Conservation (phyloP, 2,329 filamentous ascomycete genomes). For the Aspergillus quadricinctus region DNA sequence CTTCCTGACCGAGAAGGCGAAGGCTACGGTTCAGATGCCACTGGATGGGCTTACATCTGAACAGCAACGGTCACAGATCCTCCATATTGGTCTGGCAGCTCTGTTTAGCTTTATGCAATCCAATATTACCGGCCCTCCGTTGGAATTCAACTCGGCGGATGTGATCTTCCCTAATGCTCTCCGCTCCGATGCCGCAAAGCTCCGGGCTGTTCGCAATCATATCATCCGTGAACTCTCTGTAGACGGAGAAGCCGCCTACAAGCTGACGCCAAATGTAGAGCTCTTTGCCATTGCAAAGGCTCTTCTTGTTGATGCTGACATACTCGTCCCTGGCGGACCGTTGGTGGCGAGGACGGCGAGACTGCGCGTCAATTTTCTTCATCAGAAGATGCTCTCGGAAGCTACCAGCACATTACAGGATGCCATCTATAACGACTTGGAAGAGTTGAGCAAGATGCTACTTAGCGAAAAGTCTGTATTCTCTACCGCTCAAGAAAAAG, state of each 20-base stretch:
- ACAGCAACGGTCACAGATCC: conserved; percentile 35
- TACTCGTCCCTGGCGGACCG: conserved; percentile 42
- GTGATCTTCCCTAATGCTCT: conserved; percentile 45
- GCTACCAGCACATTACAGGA: conserved; percentile 57
- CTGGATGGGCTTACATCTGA: conserved; percentile 19
- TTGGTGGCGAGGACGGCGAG: conserved; percentile 54
- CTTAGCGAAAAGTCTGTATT: conserved; percentile 18
- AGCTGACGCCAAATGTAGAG: conserved; percentile 76
- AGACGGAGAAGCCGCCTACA: conserved; percentile 84
- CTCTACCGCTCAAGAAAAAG: conserved; percentile 47
- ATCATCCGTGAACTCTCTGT: conserved; percentile 67
- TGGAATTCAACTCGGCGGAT: conserved; percentile 54
- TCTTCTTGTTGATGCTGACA: conserved; percentile 47
- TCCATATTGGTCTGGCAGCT: conserved; percentile 62
- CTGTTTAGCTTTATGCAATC: conserved; percentile 78
- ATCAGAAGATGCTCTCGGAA: conserved; percentile 64
- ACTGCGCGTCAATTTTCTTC: conserved; percentile 68
- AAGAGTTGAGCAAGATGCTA: conserved; percentile 43
- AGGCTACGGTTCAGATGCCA: conserved; percentile 17
- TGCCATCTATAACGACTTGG: conserved; percentile 57
- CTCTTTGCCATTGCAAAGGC: conserved; percentile 73
- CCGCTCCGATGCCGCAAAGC: conserved; percentile 35
- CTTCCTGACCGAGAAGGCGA: conserved; percentile 33
- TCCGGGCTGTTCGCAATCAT: conserved; percentile 48
- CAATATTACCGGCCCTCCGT: conserved; percentile 80